Evolutionary conservation across 2,329 filamentous ascomycete species (phyloP).

Genomic region (Cercospora sp.): DNA sequence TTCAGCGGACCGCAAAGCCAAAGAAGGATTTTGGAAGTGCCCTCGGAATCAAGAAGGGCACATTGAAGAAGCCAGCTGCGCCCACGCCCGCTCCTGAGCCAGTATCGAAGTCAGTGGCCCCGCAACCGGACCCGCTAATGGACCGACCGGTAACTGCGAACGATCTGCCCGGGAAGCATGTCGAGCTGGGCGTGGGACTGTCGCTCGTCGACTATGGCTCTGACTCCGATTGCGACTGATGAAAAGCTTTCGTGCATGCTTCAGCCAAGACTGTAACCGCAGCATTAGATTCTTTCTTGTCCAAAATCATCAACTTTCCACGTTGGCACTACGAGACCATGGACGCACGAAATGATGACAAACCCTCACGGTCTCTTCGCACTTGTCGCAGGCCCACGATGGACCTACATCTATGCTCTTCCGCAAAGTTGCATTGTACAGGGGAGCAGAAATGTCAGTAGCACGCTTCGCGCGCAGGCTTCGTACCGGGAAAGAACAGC

Average conservation of each 20-base stretch:
- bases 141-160: conserved; percentile 1
- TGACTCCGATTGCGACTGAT: conserved; percentile 14
- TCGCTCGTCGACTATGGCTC: conserved; percentile 3
- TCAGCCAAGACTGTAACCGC: background rate
- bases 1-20: conserved; percentile 76
- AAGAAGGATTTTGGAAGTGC: conserved; percentile 78
- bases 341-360: background rate
- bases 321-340: background rate
- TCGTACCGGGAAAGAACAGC: background rate
- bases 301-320: background rate
- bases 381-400: background rate
- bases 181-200: background rate
- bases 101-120: background rate
- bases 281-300: background rate
- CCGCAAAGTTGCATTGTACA: background rate
- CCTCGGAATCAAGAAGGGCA: conserved; percentile 88
- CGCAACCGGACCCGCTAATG: background rate
- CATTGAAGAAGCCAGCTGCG: conserved; percentile 74
- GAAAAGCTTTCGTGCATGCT: background rate
- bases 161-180: conserved; percentile 7
- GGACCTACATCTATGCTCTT: background rate
- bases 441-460: background rate
- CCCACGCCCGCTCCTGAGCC: conserved; percentile 2
- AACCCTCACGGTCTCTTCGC: background rate
- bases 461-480: background rate